Evolutionary conservation across 306 rosid species (phyloP), one percentile per base, ranked within the genome.

Genomic region (Prunus fruticosa): DNA sequence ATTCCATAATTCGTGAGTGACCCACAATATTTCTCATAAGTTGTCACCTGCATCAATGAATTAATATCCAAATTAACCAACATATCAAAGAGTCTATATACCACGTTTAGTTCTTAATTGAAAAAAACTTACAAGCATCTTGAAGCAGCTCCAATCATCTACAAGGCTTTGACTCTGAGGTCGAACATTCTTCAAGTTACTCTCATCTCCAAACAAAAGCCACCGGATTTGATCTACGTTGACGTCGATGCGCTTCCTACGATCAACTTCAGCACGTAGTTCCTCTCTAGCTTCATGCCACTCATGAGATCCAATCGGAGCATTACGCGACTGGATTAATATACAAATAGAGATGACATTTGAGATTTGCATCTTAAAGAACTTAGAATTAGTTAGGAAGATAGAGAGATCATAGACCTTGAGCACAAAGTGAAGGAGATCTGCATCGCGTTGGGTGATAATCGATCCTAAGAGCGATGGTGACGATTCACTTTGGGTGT

Each of bases 141-240:
- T 86, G 3, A 88, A 75, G 74, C 91, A 88, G 71, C 78, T 80
- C 96, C 93, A 90, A 72, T 88, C 89, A 79, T 88, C 91, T 0
- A 88, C 91, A 30, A 90, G 85, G 41, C 91, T 77, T 6, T 80
- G 86, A 19, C 86, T 87, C 0, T 76, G 15, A 2, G 76, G 75
- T 68, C 91, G 85, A 71, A 88, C 78, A 34, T 65, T 12, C 18
- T 57, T 3, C 66, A 87, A 41, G 46, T 76, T 76, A 3, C 75
- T 79, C 34, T 77, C 64, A 25, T 72, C 15, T 56, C 91, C 91
- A 67, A 88, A 82, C 71, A 88, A 69, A 66, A 80, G 50, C 15
- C 72, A 13, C 4, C 82, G 87, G 23, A 88, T 74, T 3, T 67
- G 69, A 32, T 79, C 50, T 13, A 91, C 50, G 11, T 11, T 81